phyloP scores from a whole-genome alignment of 2,329 filamentous ascomycete genomes.

The Leptographium lundbergii region DNA sequence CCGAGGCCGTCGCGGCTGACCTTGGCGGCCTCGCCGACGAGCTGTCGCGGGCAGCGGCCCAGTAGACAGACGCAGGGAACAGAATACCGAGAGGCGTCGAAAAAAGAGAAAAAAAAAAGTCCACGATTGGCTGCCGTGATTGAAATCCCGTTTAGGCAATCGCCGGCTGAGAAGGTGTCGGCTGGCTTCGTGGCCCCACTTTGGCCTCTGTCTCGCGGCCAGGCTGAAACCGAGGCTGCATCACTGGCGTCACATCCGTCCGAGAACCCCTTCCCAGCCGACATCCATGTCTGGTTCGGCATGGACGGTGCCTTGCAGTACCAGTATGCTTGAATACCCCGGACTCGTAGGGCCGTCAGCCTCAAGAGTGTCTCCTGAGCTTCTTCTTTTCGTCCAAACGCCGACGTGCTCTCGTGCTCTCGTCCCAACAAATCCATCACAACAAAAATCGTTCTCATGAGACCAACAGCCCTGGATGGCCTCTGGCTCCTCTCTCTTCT shows the following conservation, averaged over 20 bases:
- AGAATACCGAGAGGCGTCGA: not conserved
- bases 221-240: not conserved
- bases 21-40: slow-evolving; percentile 13
- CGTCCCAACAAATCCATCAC: not conserved
- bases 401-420: not conserved
- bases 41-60: slow-evolving; percentile 11
- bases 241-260: slow-evolving; percentile 1
- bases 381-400: no score
- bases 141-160: not conserved
- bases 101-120: not conserved
- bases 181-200: not conserved
- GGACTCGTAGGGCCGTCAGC: not conserved
- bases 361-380: no score
- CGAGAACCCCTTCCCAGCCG: no score
- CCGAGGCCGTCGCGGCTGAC: slow-evolving; percentile 47
- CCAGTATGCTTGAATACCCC: not conserved
- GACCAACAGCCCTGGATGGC: not conserved
- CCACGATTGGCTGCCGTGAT: no score
- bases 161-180: no score
- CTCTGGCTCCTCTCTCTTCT: not conserved
- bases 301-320: not conserved
- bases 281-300: not conserved
- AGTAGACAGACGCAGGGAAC: not conserved
- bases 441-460: not conserved
- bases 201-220: not conserved